Percentiles rank a stretch among this genome's conserved stretches.
Evolutionary conservation across 192 early-diverging fungal species (phyloP).

Genomic region (Powellomyces hirtus): DNA sequence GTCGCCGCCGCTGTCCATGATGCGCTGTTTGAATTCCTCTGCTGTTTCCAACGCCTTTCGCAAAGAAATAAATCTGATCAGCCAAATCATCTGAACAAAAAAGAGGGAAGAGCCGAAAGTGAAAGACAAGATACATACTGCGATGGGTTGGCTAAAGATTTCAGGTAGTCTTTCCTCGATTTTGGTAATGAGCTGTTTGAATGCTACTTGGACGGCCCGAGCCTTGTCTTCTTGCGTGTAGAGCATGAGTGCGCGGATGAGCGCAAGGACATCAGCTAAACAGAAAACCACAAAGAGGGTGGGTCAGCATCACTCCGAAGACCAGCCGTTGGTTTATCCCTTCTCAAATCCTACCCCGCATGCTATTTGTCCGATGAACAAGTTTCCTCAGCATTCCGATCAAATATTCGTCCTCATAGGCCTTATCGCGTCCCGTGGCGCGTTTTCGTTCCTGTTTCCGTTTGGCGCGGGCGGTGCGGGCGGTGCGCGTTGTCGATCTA

Average conservation of each 20-base stretch:
- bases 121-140: not conserved
- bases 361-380: slow-evolving; percentile 51
- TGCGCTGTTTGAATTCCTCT: slow-evolving; percentile 34
- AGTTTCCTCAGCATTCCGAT: slow-evolving; percentile 67
- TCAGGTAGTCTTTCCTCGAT: slow-evolving; percentile 20
- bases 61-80: not conserved
- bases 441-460: slow-evolving; percentile 73
- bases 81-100: not conserved
- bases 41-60: slow-evolving; percentile 16
- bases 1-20: not conserved
- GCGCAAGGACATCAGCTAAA: slow-evolving; percentile 12
- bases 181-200: not conserved
- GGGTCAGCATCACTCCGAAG: not conserved
- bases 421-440: slow-evolving; percentile 82
- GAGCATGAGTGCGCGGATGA: slow-evolving; percentile 25
- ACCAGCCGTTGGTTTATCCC: not conserved
- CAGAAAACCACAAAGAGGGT: not conserved
- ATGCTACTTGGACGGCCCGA: slow-evolving; percentile 22
- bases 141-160: slow-evolving; percentile 19
- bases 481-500: slow-evolving; percentile 33
- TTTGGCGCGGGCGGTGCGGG: slow-evolving; percentile 52
- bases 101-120: not conserved
- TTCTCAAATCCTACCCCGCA: slow-evolving; percentile 47
- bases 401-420: slow-evolving; percentile 89
- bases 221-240: slow-evolving; percentile 18